These are phyloP conservation scores for Psilocybe tampanensis DNA, from an alignment of 768 basidiomycete species.

Conservation along the genomic window DNA sequence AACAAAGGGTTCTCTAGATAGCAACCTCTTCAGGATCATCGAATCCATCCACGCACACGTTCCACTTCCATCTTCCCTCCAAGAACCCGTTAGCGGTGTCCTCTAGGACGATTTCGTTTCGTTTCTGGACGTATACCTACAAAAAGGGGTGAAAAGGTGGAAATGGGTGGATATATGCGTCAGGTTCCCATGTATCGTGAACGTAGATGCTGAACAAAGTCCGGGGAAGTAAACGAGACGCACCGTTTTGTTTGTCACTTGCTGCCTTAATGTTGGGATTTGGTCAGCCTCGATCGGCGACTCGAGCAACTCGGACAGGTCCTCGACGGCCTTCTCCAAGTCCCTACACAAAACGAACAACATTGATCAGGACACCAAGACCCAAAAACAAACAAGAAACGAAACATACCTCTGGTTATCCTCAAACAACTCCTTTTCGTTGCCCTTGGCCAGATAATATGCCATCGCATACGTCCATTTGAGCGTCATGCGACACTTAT, in stretches of 20 bases:
- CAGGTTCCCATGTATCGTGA: not conserved
- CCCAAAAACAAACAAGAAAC: conserved; percentile 17
- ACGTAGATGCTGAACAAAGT: too few relatives aligned
- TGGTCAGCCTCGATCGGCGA: conserved; percentile 85
- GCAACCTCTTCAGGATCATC: conserved; percentile 46
- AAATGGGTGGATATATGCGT: not conserved
- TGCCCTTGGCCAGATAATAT: conserved; percentile 89
- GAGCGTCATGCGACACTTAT: conserved; percentile 90
- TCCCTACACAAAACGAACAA: conserved; percentile 51
- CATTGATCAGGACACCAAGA: not conserved
- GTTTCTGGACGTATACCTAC: conserved; percentile 93
- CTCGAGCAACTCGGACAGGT: conserved; percentile 91
- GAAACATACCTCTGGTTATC: conserved; percentile 95
- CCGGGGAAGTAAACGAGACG: conserved; percentile 19
- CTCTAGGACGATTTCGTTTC: conserved; percentile 93
- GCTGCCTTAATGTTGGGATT: conserved; percentile 82
- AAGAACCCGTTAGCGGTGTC: conserved; percentile 91
- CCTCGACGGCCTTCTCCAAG: conserved; percentile 93
- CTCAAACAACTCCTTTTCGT: conserved; percentile 94
- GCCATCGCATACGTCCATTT: conserved; percentile 99
- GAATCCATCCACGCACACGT: conserved; percentile 69
- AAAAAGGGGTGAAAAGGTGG: not conserved
- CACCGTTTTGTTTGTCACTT: conserved; percentile 95
- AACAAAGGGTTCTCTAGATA: not conserved
- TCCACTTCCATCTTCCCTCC: conserved; percentile 88